Evolutionary conservation across 2,329 filamentous ascomycete genomes (phyloP), one percentile per base, ranked within the genome.

Genomic region (Verticillium isaacii): DNA sequence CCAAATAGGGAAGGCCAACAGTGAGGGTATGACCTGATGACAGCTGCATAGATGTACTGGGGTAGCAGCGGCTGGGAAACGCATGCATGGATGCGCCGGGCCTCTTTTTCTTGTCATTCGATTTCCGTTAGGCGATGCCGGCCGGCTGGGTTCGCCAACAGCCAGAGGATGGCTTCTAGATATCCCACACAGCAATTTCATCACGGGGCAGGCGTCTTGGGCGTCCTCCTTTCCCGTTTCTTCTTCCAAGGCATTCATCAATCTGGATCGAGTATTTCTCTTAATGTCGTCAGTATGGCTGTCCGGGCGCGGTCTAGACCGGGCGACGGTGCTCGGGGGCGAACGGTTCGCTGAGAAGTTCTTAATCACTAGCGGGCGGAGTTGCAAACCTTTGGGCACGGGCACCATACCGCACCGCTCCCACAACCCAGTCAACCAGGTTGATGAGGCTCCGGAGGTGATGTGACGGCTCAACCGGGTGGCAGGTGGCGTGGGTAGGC

Each of bases 1-100:
- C 82, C 67, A 86, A 84, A 70, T 80, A 73, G 70, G 63, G 63
- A 52, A 45, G 14, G 25, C 32, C 37, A n/a, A n/a, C 36, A 39
- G 39, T 12, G 25, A 50, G 45, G n/a, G 45, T 50, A 50, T 50
- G 45, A 50, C 8, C 19, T 50, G n/a, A 50, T 50, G 45, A 50
- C 19, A n/a, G 39, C 39, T n/a, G n/a, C 17, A n/a, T 45, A n/a
- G 39, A 50, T 23, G 45, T 12, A 50, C 9, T 23, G 19, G 23
- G 45, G 7, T 11, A n/a, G 19, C 7, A 23, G 45, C 25, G 45
- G 29, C 29, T 4, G 5, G n/a, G 19, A 50, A 23, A 12, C 45
- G 45, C 19, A 25, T n/a, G 23, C 15, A 50, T 50, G 19, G 11
- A 50, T 50, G 11, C 14, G 17, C 17, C 19, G n/a, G 4, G 19